Conservation (phyloP, 139 green algal species). For the Asterochloris sp. region DNA sequence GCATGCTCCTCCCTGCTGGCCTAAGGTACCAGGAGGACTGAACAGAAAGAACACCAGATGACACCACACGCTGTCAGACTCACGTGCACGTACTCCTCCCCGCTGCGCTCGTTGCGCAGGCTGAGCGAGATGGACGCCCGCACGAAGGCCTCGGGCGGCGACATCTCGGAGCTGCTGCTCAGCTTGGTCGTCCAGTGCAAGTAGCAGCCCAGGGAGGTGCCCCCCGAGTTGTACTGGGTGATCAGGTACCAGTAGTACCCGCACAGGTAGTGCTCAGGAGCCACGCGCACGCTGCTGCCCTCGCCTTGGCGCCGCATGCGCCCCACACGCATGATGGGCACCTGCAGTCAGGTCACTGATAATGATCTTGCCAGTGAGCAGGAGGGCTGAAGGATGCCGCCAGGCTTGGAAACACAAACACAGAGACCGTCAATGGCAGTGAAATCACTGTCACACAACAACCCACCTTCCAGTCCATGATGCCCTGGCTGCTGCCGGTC, state of each 20-base stretch:
- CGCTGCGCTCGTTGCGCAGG: background rate
- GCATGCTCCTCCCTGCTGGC: no score
- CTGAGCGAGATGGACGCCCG: slow-evolving; percentile 1
- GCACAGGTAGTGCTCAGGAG: slow-evolving; percentile 10
- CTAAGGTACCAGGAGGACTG: no score
- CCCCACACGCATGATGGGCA: slow-evolving; percentile 1
- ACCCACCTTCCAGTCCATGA: slow-evolving; percentile 16
- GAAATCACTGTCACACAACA: background rate
- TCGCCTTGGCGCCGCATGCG: background rate
- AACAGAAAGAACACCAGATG: no score
- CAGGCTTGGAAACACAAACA: background rate
- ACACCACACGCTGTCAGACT: no score
- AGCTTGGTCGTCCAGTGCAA: slow-evolving; percentile 15
- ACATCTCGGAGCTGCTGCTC: slow-evolving; percentile 1
- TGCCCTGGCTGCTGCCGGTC: slow-evolving; percentile 1
- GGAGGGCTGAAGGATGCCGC: background rate
- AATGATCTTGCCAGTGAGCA: background rate
- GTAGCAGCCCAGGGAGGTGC: slow-evolving; percentile 8
- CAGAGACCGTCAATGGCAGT: background rate
- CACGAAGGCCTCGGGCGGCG: slow-evolving; percentile 8
- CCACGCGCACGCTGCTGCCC: background rate
- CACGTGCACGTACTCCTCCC: background rate
- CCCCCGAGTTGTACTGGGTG: slow-evolving; percentile 4
- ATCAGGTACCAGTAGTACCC: slow-evolving; percentile 16
- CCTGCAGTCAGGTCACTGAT: background rate